Conservation (phyloP, 768 basidiomycete species). For the Lentinula lateritia region DNA sequence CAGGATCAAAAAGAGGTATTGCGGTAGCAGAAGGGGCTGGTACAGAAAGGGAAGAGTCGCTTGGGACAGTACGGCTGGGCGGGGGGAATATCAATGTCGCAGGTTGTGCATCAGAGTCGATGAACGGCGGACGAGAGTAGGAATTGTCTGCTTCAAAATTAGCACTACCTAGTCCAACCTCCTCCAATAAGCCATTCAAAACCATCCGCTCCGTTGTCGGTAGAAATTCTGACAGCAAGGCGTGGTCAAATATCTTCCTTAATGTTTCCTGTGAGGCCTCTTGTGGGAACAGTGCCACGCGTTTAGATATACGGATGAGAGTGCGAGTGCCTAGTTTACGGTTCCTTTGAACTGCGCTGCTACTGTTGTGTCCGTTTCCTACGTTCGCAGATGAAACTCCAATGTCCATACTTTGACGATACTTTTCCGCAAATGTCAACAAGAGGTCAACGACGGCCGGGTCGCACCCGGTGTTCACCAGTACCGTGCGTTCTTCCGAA, state of each 20-base stretch:
- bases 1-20: constrained; percentile 45
- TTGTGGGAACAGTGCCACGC: constrained; percentile 39
- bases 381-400: constrained; percentile 44
- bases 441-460: constrained; percentile 30
- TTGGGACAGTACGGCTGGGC: constrained; percentile 27
- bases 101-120: constrained; percentile 19
- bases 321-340: constrained; percentile 59
- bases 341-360: constrained; percentile 41
- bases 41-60: constrained; percentile 9
- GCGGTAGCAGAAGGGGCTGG: constrained; percentile 17
- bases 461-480: constrained; percentile 47
- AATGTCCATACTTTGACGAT: constrained; percentile 31
- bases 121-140: constrained; percentile 42
- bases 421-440: constrained; percentile 51
- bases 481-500: constrained; percentile 43
- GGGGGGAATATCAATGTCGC: constrained; percentile 41
- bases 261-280: constrained; percentile 31
- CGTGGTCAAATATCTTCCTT: constrained; percentile 38
- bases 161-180: constrained; percentile 23
- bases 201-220: constrained; percentile 54
- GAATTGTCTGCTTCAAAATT: constrained; percentile 33
- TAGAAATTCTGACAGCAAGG: constrained; percentile 55
- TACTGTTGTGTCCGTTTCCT: neutral
- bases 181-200: constrained; percentile 44
- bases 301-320: constrained; percentile 47